These are phyloP conservation scores for Geranium rotundifolium DNA, from an alignment of 345 rosid species.

Conservation along the genomic window DNA sequence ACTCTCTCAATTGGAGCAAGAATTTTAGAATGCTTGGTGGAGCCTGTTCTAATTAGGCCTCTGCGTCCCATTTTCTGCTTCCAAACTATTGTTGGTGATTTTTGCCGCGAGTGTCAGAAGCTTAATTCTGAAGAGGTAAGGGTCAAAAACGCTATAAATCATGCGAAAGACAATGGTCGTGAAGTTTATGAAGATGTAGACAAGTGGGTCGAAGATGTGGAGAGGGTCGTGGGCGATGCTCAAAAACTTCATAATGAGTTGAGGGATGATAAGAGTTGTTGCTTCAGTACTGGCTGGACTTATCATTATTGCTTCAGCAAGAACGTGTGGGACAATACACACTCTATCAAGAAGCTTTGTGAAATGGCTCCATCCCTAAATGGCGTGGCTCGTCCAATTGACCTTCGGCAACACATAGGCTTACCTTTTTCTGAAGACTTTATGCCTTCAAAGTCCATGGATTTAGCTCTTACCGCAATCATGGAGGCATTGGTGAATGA, in stretches of 20 bases:
- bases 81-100: conserved; percentile 2
- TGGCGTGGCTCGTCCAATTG: neutral
- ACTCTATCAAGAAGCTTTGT: neutral
- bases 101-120: neutral
- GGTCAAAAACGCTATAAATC: neutral
- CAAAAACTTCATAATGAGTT: neutral
- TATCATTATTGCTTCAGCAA: neutral
- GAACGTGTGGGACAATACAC: neutral
- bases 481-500: neutral
- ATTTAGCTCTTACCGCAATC: neutral
- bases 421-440: neutral
- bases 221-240: neutral
- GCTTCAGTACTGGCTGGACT: neutral
- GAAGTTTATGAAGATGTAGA: neutral
- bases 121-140: neutral
- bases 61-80: conserved; percentile 1
- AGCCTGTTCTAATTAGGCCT: neutral
- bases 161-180: neutral
- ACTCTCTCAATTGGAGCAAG: neutral
- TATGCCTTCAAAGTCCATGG: neutral
- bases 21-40: neutral
- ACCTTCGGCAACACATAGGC: neutral
- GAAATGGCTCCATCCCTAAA: neutral
- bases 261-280: neutral
- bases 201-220: neutral